Percentiles rank a stretch among this genome's conserved stretches.
Evolutionary conservation across 306 rosid species (phyloP).

Genomic region (Vigna nakashimae): DNA sequence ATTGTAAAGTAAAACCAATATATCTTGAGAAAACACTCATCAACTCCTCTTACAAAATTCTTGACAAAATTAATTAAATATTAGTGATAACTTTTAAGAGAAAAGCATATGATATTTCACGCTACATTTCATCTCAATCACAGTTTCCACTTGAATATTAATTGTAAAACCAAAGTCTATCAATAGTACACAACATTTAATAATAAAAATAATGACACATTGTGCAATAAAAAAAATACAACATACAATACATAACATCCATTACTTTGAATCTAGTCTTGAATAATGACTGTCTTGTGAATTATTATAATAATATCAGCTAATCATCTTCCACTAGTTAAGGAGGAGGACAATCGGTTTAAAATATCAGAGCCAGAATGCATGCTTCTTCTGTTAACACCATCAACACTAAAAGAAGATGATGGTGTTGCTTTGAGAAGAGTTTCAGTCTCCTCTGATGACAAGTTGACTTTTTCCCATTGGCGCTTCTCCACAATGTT

Average conservation of each 20-base stretch:
- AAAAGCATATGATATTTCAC: too few relatives aligned
- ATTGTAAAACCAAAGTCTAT: not conserved
- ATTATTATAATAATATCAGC: not conserved
- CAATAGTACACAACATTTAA: not conserved
- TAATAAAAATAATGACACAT: not conserved
- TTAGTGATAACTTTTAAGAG: too few relatives aligned
- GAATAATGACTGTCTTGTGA: not conserved
- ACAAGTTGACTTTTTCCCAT: conserved; percentile 13
- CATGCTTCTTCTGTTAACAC: not conserved
- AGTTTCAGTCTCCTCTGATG: conserved; percentile 22
- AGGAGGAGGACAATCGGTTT: conserved; percentile 7
- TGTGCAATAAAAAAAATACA: not conserved
- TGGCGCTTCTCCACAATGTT: conserved; percentile 27
- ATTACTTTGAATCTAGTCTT: not conserved
- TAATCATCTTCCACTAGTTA: conserved; percentile 39
- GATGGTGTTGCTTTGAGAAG: conserved; percentile 17
- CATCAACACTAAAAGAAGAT: not conserved
- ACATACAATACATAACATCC: not conserved
- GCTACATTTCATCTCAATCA: too few relatives aligned
- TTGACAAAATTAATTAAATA: too few relatives aligned
- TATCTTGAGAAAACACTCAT: too few relatives aligned
- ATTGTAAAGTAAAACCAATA: too few relatives aligned
- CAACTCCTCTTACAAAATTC: too few relatives aligned
- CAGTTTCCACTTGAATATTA: too few relatives aligned
- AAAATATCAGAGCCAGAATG: conserved; percentile 17